A percentile compares a stretch with the other conserved stretches of the same genome.
These are phyloP conservation scores for Heliamphora exappendiculata DNA, from an alignment of 148 eudicot genomes.

Conservation along the genomic window DNA sequence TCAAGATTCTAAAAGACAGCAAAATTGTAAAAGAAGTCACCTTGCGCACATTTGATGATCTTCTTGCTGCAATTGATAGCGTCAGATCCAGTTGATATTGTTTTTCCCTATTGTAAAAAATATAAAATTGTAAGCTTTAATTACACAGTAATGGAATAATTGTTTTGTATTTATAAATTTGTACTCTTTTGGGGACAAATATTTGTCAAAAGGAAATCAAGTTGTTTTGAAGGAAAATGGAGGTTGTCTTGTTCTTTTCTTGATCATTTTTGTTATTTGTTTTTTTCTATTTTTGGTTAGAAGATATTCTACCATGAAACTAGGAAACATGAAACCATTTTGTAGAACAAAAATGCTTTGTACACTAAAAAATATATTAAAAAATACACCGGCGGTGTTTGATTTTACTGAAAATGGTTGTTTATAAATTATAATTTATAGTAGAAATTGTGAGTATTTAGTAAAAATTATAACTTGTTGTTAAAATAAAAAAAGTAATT, in stretches of 20 bases:
- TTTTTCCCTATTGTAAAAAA: slow-evolving; percentile 1
- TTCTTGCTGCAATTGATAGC: slow-evolving; percentile 61
- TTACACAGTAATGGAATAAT: background rate
- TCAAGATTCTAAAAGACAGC: slow-evolving; percentile 76
- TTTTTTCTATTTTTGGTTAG: background rate
- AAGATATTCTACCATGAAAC: no score
- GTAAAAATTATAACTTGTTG: no score
- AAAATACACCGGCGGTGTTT: no score
- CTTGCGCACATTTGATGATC: slow-evolving; percentile 70
- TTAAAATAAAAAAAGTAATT: no score
- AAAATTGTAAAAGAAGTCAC: slow-evolving; percentile 78
- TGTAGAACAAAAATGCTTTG: no score
- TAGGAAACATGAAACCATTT: no score
- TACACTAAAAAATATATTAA: no score
- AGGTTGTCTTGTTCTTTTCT: no score
- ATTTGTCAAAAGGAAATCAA: background rate
- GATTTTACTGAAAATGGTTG: no score
- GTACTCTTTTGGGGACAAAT: background rate
- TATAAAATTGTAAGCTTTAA: slow-evolving; percentile 1
- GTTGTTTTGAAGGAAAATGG: background rate
- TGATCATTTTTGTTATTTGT: no score
- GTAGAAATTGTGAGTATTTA: no score
- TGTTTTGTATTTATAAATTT: background rate
- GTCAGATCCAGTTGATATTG: slow-evolving; percentile 39
- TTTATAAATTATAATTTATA: no score